These are phyloP conservation scores for Cyberlindnera meyerae DNA, from an alignment of 805 yeast genomes.

Conservation along the genomic window DNA sequence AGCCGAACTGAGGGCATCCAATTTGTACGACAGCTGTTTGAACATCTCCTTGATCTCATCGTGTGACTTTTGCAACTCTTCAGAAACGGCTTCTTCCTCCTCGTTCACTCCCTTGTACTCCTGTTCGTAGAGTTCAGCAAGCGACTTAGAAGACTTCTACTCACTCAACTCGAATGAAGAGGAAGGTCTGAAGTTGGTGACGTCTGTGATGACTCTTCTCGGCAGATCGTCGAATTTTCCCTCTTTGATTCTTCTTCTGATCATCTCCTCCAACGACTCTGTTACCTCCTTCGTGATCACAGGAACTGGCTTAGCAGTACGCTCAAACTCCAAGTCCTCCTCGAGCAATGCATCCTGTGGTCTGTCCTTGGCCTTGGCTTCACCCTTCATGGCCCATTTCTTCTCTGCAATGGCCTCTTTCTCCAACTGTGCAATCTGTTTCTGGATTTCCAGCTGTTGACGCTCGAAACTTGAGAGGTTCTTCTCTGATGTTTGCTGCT, in stretches of 20 bases:
- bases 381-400: conserved; percentile 94
- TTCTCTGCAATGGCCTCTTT: conserved; percentile 86
- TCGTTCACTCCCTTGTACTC: conserved; percentile 59
- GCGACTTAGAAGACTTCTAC: conserved; percentile 76
- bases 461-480: conserved; percentile 72
- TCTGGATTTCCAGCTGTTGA: conserved; percentile 71
- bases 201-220: conserved; percentile 61
- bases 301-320: conserved; percentile 94
- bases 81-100: conserved; percentile 41
- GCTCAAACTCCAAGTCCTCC: conserved; percentile 82
- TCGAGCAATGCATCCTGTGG: conserved; percentile 80
- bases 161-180: conserved; percentile 67
- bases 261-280: conserved; percentile 81
- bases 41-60: conserved; percentile 69
- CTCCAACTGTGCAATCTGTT: conserved; percentile 76
- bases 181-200: conserved; percentile 55
- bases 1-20: conserved; percentile 91
- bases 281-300: conserved; percentile 87
- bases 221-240: conserved; percentile 82
- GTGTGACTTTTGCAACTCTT: conserved; percentile 68
- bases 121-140: conserved; percentile 90
- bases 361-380: conserved; percentile 73
- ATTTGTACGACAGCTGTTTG: conserved; percentile 56
- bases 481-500: conserved; percentile 25
- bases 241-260: conserved; percentile 71